Evolutionary conservation across 202 grass and related monocot species (phyloP).

Genomic region (Setaria viridis): DNA sequence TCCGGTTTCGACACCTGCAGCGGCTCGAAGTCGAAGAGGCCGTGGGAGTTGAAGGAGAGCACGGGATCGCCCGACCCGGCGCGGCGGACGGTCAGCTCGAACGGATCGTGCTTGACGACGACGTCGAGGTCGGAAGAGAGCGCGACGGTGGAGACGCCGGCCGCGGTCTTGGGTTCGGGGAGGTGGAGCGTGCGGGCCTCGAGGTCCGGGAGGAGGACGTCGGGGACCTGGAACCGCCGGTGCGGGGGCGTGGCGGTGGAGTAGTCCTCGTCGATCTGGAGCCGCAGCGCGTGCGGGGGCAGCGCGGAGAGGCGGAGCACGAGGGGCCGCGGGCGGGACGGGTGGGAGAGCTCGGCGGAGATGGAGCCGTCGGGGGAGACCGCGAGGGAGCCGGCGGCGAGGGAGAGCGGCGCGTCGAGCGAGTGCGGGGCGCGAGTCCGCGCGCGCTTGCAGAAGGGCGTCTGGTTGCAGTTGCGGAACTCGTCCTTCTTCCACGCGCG

Average conservation of each 20-base stretch:
- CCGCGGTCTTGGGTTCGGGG: constrained; percentile 46
- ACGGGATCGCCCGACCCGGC: constrained; percentile 55
- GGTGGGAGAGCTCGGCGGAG: constrained; percentile 59
- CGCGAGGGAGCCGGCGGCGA: constrained; percentile 52
- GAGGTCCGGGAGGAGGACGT: constrained; percentile 76
- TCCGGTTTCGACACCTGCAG: constrained; percentile 63
- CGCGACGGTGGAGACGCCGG: constrained; percentile 65
- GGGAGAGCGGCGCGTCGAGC: constrained; percentile 69
- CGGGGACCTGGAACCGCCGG: constrained; percentile 84
- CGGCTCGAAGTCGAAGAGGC: constrained; percentile 95
- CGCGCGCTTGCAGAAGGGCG: constrained; percentile 91
- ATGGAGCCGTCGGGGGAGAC: constrained; percentile 65
- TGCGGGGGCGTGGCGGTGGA: constrained; percentile 44
- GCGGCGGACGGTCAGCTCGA: constrained; percentile 78
- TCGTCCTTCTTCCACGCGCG: constrained; percentile 93
- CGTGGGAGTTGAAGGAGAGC: constrained; percentile 87
- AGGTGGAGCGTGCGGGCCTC: constrained; percentile 62
- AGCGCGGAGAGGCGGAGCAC: constrained; percentile 81
- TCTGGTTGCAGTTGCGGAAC: constrained; percentile 89
- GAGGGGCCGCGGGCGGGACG: constrained; percentile 60
- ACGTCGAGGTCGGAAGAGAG: constrained; percentile 71
- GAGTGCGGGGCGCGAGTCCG: constrained; percentile 69
- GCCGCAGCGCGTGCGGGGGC: constrained; percentile 58
- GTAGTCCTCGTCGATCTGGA: constrained; percentile 95
- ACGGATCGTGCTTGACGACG: constrained; percentile 71